Evolutionary conservation across 768 basidiomycete genomes (phyloP).

Genomic region (Lactarius akahatsu): DNA sequence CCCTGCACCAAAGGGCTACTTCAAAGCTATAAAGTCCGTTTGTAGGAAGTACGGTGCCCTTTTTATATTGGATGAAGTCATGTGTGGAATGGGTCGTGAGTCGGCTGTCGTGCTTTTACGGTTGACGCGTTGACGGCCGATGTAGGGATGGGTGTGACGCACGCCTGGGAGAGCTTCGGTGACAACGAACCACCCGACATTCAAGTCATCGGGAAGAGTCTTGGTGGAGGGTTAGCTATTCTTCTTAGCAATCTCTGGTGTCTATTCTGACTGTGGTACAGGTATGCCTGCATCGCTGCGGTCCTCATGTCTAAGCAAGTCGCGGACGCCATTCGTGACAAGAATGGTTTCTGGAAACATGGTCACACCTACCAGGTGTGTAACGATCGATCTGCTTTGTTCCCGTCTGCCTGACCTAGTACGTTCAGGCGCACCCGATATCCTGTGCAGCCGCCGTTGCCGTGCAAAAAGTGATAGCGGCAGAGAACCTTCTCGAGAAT

Average conservation of each 20-base stretch:
- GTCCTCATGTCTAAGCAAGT: slow-evolving; percentile 72
- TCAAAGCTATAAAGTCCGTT: slow-evolving; percentile 80
- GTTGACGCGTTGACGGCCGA: neutral
- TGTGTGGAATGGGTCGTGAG: slow-evolving; percentile 90
- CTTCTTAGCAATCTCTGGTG: neutral
- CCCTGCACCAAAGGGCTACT: slow-evolving; percentile 78
- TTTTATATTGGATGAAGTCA: slow-evolving; percentile 89
- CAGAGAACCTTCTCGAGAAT: slow-evolving; percentile 70
- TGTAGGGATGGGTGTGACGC: slow-evolving; percentile 80
- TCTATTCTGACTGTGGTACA: slow-evolving; percentile 33
- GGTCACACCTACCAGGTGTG: slow-evolving; percentile 82
- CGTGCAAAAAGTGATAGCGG: slow-evolving; percentile 69
- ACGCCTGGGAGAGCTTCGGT: slow-evolving; percentile 82
- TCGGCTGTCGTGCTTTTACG: slow-evolving; percentile 24
- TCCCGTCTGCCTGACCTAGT: slow-evolving; percentile 1
- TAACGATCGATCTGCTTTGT: slow-evolving; percentile 1
- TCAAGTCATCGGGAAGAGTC: slow-evolving; percentile 85
- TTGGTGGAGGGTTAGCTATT: slow-evolving; percentile 74
- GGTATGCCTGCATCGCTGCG: slow-evolving; percentile 81
- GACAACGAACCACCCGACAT: slow-evolving; percentile 79
- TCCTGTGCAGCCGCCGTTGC: slow-evolving; percentile 81
- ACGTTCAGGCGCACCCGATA: slow-evolving; percentile 66
- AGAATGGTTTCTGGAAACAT: slow-evolving; percentile 75
- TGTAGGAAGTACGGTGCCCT: slow-evolving; percentile 71
- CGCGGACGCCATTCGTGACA: slow-evolving; percentile 62